A percentile compares a stretch with the other conserved stretches of the same genome.
These are phyloP conservation scores for Ophiostoma sp. DNA, from an alignment of 2,329 filamentous ascomycete species.

Conservation along the genomic window DNA sequence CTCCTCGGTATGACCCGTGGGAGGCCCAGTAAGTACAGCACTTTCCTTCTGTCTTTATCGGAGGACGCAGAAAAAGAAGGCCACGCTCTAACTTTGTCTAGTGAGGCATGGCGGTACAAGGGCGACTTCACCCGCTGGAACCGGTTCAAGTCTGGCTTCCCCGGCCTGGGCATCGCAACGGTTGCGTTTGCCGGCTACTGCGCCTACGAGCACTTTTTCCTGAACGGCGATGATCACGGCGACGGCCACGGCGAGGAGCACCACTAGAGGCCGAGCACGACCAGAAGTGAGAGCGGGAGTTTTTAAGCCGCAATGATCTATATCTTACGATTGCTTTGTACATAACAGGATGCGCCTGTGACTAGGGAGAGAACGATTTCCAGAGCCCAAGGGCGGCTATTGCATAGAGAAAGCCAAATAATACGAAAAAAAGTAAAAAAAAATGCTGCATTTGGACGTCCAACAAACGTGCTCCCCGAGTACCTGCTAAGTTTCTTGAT, in stretches of 20 bases:
- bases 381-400: neutral
- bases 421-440: conserved; percentile 8
- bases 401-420: conserved; percentile 7
- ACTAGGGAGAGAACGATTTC: neutral
- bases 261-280: conserved; percentile 40
- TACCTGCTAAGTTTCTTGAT: too few species aligned
- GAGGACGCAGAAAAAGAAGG: neutral
- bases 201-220: conserved; percentile 80
- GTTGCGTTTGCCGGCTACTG: conserved; percentile 90
- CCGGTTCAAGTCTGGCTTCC: conserved; percentile 80
- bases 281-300: neutral
- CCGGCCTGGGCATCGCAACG: conserved; percentile 84
- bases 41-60: neutral
- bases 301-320: conserved; percentile 10
- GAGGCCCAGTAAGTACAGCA: conserved; percentile 51
- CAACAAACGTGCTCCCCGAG: too few species aligned
- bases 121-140: conserved; percentile 84
- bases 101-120: conserved; percentile 91
- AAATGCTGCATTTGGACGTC: neutral
- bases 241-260: conserved; percentile 52
- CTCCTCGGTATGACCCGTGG: conserved; percentile 61
- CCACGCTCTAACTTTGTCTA: conserved; percentile 35
- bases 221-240: conserved; percentile 63
- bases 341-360: conserved; percentile 7
- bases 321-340: conserved; percentile 15